Conservation (phyloP, 2,329 filamentous ascomycete species). For the Hypoxylon sp. region DNA sequence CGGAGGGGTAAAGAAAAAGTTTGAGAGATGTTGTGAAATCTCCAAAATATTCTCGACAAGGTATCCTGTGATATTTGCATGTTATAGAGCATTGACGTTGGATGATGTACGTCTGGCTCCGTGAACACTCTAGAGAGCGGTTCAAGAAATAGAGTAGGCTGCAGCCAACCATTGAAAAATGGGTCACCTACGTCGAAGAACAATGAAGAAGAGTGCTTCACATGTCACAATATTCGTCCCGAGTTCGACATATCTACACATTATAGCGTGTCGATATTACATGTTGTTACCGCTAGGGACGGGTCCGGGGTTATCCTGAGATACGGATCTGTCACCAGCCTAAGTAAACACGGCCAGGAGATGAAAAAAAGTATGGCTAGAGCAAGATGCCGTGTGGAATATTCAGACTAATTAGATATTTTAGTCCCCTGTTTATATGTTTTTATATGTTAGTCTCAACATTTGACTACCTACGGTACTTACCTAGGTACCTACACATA, state of each 20-base stretch:
- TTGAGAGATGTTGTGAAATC: conserved; percentile 6
- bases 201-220: conserved; percentile 21
- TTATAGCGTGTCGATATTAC: conserved; percentile 32
- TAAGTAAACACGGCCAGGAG: conserved; percentile 22
- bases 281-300: conserved; percentile 18
- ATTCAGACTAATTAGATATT: background rate
- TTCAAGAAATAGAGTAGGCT: conserved; percentile 26
- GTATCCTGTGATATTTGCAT: conserved; percentile 7
- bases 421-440: background rate
- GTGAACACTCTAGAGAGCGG: conserved; percentile 1
- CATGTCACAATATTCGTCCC: conserved; percentile 27
- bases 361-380: conserved; percentile 23
- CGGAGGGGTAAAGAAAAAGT: conserved; percentile 11
- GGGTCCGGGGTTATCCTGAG: conserved; percentile 24
- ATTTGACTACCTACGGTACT: background rate
- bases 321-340: conserved; percentile 47
- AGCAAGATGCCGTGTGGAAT: conserved; percentile 14
- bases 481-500: background rate
- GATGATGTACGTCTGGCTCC: conserved; percentile 23
- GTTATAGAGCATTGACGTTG: conserved; percentile 5
- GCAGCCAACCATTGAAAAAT: conserved; percentile 32
- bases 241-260: conserved; percentile 19
- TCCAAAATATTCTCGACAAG: conserved; percentile 13
- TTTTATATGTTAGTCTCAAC: background rate
- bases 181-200: conserved; percentile 32